Conservation (phyloP, 2,329 filamentous ascomycete species). For the Diplodia intermedia region DNA sequence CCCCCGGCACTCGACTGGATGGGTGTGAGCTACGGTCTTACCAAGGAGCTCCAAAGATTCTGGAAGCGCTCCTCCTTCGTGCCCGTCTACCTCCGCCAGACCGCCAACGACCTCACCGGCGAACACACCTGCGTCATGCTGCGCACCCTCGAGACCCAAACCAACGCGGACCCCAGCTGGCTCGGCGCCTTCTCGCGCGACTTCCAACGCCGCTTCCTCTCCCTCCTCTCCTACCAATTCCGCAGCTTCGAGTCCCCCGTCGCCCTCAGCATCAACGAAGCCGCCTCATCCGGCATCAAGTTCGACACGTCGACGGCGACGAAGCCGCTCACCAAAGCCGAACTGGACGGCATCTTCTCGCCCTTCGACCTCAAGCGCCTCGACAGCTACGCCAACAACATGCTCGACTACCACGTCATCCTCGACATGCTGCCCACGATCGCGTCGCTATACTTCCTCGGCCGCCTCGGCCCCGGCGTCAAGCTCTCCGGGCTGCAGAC, state of each 20-base stretch:
- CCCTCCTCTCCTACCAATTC: constrained; percentile 92
- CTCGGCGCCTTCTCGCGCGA: constrained; percentile 89
- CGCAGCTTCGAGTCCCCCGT: constrained; percentile 77
- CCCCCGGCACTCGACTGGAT: constrained; percentile 87
- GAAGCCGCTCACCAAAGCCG: constrained; percentile 70
- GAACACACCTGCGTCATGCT: constrained; percentile 99
- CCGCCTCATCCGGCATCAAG: constrained; percentile 74
- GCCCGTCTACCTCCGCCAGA: constrained; percentile 93
- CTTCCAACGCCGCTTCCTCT: constrained; percentile 92
- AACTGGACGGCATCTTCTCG: constrained; percentile 79
- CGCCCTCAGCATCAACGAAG: constrained; percentile 87
- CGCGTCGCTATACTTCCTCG: constrained; percentile 83
- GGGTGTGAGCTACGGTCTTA: constrained; percentile 94
- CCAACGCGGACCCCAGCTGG: constrained; percentile 68
- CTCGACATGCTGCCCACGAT: constrained; percentile 88
- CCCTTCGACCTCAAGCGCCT: constrained; percentile 95
- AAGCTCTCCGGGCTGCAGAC: constrained; percentile 83
- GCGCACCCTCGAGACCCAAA: constrained; percentile 68
- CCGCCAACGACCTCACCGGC: constrained; percentile 92
- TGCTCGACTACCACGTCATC: constrained; percentile 97
- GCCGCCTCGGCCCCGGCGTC: constrained; percentile 70
- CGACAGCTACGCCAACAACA: constrained; percentile 94
- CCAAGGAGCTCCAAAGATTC: constrained; percentile 86
- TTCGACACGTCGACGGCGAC: constrained; percentile 64
- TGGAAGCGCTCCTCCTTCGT: constrained; percentile 90